Percentiles rank a stretch among this genome's conserved stretches.
Conservation (phyloP, 1,284 basidiomycete genomes). For the Apiotrichum porosum region DNA sequence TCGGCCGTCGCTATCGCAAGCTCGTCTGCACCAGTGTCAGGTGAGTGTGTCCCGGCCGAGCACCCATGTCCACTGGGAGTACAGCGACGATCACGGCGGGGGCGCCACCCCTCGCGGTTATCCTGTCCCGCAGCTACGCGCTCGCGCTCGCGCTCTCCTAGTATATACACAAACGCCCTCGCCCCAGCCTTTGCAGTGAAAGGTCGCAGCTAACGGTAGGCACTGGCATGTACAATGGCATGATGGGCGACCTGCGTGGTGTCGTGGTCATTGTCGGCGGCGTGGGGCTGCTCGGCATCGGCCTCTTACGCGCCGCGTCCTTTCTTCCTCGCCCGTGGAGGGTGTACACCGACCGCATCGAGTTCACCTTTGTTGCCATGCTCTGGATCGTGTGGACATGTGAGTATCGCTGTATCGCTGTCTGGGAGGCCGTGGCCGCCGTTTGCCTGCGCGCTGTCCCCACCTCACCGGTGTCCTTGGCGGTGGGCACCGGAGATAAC, state of each 20-base stretch:
- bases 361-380: slow-evolving; percentile 32
- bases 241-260: slow-evolving; percentile 29
- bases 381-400: slow-evolving; percentile 43
- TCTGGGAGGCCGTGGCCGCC: too few species aligned
- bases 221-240: slow-evolving; percentile 10
- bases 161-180: too few species aligned
- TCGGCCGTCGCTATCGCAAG: not conserved
- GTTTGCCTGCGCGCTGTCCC: too few species aligned
- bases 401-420: slow-evolving; percentile 9
- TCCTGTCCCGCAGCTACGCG: not conserved
- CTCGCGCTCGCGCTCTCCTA: too few species aligned
- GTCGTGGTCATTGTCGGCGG: slow-evolving; percentile 22
- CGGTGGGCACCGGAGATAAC: not conserved
- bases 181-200: not conserved
- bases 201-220: not conserved
- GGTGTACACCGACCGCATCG: slow-evolving; percentile 31
- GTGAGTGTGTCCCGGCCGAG: not conserved
- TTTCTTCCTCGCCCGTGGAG: slow-evolving; percentile 29
- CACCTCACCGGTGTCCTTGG: too few species aligned
- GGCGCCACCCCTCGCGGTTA: not conserved
- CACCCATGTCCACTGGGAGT: too few species aligned
- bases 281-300: slow-evolving; percentile 17
- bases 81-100: not conserved
- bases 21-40: not conserved
- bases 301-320: slow-evolving; percentile 17